Evolutionary conservation across 2,329 filamentous ascomycete species (phyloP), one percentile per base, ranked within the genome.

Genomic region (Arthrobotrys conoides): DNA sequence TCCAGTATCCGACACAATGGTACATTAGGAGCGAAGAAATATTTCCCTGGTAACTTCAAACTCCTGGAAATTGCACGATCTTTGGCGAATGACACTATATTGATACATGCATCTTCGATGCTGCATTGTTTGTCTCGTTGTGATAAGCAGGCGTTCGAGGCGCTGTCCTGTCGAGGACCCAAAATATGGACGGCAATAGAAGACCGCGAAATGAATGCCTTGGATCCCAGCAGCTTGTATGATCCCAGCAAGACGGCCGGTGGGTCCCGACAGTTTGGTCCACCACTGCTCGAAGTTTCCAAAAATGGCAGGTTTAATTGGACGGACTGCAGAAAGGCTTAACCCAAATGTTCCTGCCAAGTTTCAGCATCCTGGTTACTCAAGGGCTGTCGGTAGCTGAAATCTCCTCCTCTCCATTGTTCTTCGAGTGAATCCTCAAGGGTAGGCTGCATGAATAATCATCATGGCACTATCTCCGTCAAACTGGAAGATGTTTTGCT

Each of bases 201-300:
- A 38, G 44, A 18, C 38, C 46, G 30, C 27, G 55, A 71, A 71
- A 71, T 71, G 67, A 71, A 63, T 63, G 20, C 67, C 61, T 77
- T 68, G 67, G 61, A 59, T 67, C 73, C 73, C 73, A 77, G 68
- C 27, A 33, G 67, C 59, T 77, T 59, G 66, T 73, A 44, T 61
- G 33, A 77, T 77, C 73, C 73, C 73, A 77, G 73, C 51, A 77
- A 71, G 73, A 77, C 73, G 73, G 73, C 73, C 67, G 67, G 73
- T 77, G 73, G 73, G 73, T 77, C 73, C 73, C 73, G 73, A 77
- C 73, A 77, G 73, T 77, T 71, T 77, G 73, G 73, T 71, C 44
- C 44, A 46, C 44, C 44, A 46, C 10, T 46, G 44, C 44, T 46
- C 27, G 48, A 61, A 46, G 51, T 71, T 77, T 77, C 73, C 73